phyloP scores from a whole-genome alignment of 2,329 filamentous ascomycete species.

The Pseudogymnoascus pannorum region DNA sequence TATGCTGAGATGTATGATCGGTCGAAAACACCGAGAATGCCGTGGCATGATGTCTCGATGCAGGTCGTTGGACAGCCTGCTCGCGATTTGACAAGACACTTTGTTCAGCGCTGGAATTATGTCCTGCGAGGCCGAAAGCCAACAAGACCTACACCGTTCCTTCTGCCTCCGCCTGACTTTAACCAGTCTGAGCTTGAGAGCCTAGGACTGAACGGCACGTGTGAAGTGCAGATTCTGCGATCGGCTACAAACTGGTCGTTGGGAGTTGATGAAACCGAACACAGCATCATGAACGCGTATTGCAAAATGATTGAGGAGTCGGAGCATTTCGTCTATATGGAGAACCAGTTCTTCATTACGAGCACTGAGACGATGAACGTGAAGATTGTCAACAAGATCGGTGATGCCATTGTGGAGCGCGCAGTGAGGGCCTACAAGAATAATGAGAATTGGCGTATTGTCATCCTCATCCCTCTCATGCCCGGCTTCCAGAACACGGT shows the following conservation, averaged over 20 bases:
- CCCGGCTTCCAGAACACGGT: slow-evolving; percentile 98
- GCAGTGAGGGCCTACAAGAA: slow-evolving; percentile 79
- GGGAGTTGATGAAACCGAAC: slow-evolving; percentile 78
- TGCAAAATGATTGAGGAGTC: slow-evolving; percentile 91
- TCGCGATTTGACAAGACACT: slow-evolving; percentile 87
- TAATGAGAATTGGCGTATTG: slow-evolving; percentile 81
- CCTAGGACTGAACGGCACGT: slow-evolving; percentile 84
- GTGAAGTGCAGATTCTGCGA: slow-evolving; percentile 90
- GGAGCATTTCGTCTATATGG: slow-evolving; percentile 96
- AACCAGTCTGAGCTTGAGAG: slow-evolving; percentile 77
- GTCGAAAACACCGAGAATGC: slow-evolving; percentile 82
- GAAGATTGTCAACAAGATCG: slow-evolving; percentile 86
- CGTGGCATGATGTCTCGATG: slow-evolving; percentile 98
- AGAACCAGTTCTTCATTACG: slow-evolving; percentile 98
- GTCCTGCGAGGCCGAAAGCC: slow-evolving; percentile 87
- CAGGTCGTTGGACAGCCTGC: slow-evolving; percentile 95
- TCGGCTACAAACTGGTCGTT: slow-evolving; percentile 89
- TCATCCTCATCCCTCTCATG: slow-evolving; percentile 88
- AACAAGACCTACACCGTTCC: slow-evolving; percentile 84
- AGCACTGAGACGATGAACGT: slow-evolving; percentile 83
- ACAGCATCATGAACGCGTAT: slow-evolving; percentile 94
- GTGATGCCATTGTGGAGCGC: slow-evolving; percentile 87
- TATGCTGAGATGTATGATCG: slow-evolving; percentile 99
- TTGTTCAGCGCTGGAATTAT: slow-evolving; percentile 98
- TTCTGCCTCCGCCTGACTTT: slow-evolving; percentile 89